These are phyloP conservation scores for Cladosporium sp. DNA, from an alignment of 2,329 filamentous ascomycete genomes.

Conservation along the genomic window DNA sequence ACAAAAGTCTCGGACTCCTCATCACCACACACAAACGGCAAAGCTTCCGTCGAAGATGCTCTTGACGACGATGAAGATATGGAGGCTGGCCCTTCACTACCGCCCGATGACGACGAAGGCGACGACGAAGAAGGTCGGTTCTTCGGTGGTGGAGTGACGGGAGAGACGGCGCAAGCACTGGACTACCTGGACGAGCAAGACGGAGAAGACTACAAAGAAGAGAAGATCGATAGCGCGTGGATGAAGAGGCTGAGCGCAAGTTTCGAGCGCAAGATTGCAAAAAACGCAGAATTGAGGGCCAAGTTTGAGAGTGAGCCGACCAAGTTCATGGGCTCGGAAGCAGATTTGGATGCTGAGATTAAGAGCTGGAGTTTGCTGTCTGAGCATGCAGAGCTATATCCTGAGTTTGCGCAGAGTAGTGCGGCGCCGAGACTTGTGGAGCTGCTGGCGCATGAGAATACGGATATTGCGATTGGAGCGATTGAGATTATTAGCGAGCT, in stretches of 20 bases:
- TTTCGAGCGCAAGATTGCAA: conserved; percentile 88
- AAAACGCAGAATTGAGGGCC: conserved; percentile 85
- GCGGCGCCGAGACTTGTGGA: conserved; percentile 76
- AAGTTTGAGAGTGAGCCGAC: conserved; percentile 77
- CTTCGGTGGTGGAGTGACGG: conserved; percentile 87
- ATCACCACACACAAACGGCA: conserved; percentile 44
- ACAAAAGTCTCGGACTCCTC: conserved; percentile 53
- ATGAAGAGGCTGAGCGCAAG: conserved; percentile 75
- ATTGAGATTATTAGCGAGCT: conserved; percentile 88
- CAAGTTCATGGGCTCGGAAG: conserved; percentile 82
- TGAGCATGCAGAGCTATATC: conserved; percentile 81
- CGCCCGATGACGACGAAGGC: conserved; percentile 52
- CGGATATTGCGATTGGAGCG: conserved; percentile 89
- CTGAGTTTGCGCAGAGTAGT: conserved; percentile 70
- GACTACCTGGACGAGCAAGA: conserved; percentile 80
- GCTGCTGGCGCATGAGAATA: conserved; percentile 90
- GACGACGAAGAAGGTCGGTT: conserved; percentile 94
- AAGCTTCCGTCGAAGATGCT: conserved; percentile 53
- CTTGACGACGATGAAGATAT: conserved; percentile 53
- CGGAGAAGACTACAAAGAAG: conserved; percentile 53
- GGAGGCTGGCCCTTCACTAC: conserved; percentile 39
- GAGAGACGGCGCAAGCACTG: conserved; percentile 77
- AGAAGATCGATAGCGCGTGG: conserved; percentile 83
- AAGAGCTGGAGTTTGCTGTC: conserved; percentile 82
- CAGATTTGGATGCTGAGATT: conserved; percentile 84